Evolutionary conservation across 2,329 filamentous ascomycete genomes (phyloP).

Genomic region (Acrocalymma vagum): DNA sequence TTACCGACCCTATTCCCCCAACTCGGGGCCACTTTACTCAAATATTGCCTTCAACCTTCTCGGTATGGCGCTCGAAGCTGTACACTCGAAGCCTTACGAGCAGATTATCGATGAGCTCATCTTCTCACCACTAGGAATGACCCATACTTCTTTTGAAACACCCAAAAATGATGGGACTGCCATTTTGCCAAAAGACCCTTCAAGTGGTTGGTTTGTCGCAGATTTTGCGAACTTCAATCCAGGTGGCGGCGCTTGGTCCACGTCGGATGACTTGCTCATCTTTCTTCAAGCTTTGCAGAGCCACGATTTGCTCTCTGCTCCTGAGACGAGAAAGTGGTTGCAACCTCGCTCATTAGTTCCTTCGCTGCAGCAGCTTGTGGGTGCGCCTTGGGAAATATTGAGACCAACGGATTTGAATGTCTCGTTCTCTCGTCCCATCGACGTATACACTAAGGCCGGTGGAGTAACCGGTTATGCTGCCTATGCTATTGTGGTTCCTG

Average conservation of each 20-base stretch:
- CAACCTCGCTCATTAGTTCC: constrained; percentile 27
- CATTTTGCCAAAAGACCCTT: constrained; percentile 21
- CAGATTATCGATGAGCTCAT: constrained; percentile 30
- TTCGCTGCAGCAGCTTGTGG: constrained; percentile 30
- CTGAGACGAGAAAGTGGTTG: constrained; percentile 28
- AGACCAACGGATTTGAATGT: constrained; percentile 24
- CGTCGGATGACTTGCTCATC: constrained; percentile 27
- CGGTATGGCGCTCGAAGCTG: constrained; percentile 29
- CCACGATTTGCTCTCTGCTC: constrained; percentile 20
- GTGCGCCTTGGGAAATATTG: constrained; percentile 39
- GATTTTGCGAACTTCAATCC: constrained; percentile 36
- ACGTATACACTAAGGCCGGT: constrained; percentile 34
- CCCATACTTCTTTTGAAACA: constrained; percentile 19
- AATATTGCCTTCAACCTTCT: constrained; percentile 34
- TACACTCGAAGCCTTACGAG: constrained; percentile 26
- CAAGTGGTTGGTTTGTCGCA: constrained; percentile 27
- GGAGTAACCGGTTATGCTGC: constrained; percentile 31
- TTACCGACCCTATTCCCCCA: constrained; percentile 23
- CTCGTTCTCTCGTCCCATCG: constrained; percentile 24
- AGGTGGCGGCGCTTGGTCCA: constrained; percentile 36
- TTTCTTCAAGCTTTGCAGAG: constrained; percentile 28
- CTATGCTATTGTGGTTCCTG: constrained; percentile 28
- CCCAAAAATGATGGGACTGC: constrained; percentile 19
- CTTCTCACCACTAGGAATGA: constrained; percentile 25
- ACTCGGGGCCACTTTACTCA: constrained; percentile 28